Conservation (phyloP, 805 yeast species). For the Lipomyces oligophaga region DNA sequence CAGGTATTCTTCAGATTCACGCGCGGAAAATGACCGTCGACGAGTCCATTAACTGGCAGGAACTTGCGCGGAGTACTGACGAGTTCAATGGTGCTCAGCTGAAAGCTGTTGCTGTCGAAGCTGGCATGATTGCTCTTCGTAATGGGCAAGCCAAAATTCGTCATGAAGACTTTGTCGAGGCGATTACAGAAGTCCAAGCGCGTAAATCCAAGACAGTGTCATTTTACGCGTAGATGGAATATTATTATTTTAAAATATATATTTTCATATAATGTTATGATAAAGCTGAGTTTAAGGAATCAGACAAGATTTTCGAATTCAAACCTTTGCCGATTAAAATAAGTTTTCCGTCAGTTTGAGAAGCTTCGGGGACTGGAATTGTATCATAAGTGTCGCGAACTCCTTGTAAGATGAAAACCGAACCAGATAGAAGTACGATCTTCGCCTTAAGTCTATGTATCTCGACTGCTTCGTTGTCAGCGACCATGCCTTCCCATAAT, state of each 20-base stretch:
- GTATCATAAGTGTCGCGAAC: constrained; percentile 90
- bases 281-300: no score
- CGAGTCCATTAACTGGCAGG: constrained; percentile 92
- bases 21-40: constrained; percentile 95
- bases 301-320: constrained; percentile 31
- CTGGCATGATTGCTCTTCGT: constrained; percentile 98
- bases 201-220: constrained; percentile 93
- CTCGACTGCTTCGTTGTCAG: constrained; percentile 35
- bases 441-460: constrained; percentile 82
- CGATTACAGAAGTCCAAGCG: constrained; percentile 96
- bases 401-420: constrained; percentile 73
- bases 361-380: constrained; percentile 43
- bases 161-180: constrained; percentile 98
- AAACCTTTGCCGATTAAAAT: constrained; percentile 74
- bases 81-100: constrained; percentile 99
- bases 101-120: constrained; percentile 98
- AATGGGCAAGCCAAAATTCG: constrained; percentile 86
- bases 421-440: constrained; percentile 43
- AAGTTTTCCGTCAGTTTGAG: constrained; percentile 46
- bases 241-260: neutral
- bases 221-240: constrained; percentile 71
- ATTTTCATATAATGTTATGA: no score
- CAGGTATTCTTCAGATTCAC: constrained; percentile 93
- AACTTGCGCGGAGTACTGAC: constrained; percentile 94
- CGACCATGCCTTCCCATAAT: constrained; percentile 65